Evolutionary conservation across 805 yeast genomes (phyloP).

Genomic region (Ogataea ramenticola): DNA sequence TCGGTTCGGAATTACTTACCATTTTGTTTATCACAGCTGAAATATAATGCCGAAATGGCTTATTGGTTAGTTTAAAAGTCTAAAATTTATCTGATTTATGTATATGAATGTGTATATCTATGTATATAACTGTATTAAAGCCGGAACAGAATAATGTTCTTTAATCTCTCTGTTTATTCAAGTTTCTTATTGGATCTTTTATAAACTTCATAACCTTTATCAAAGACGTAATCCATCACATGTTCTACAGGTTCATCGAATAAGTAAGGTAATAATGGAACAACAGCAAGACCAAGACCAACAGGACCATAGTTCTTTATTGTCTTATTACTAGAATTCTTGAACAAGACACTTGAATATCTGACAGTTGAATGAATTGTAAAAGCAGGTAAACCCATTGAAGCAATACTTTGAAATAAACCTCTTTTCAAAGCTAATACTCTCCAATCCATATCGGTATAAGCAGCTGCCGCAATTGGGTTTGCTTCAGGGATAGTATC

Average conservation of each 20-base stretch:
- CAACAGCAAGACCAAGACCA: slow-evolving; percentile 67
- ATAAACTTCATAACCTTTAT: slow-evolving; percentile 33
- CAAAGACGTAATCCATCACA: slow-evolving; percentile 56
- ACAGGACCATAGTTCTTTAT: slow-evolving; percentile 70
- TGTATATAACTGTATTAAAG: no score
- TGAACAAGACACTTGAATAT: slow-evolving; percentile 57
- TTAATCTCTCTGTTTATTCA: no score
- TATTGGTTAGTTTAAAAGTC: no score
- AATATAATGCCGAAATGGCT: no score
- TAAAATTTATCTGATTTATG: no score
- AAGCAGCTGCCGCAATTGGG: slow-evolving; percentile 29
- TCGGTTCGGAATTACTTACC: no score
- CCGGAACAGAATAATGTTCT: no score
- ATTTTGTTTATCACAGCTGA: no score
- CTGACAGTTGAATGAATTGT: slow-evolving; percentile 74
- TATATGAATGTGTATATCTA: no score
- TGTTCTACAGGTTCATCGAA: slow-evolving; percentile 81
- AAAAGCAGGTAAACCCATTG: slow-evolving; percentile 83
- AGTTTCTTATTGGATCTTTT: slow-evolving; percentile 4
- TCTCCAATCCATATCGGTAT: slow-evolving; percentile 56
- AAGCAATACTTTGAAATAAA: slow-evolving; percentile 73
- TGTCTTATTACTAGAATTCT: slow-evolving; percentile 40
- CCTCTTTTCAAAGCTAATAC: slow-evolving; percentile 61
- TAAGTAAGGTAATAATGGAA: slow-evolving; percentile 68
- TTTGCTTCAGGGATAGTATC: slow-evolving; percentile 37